These are phyloP conservation scores for Zymoseptoria tritici DNA, from an alignment of 2,329 filamentous ascomycete species.

Conservation along the genomic window DNA sequence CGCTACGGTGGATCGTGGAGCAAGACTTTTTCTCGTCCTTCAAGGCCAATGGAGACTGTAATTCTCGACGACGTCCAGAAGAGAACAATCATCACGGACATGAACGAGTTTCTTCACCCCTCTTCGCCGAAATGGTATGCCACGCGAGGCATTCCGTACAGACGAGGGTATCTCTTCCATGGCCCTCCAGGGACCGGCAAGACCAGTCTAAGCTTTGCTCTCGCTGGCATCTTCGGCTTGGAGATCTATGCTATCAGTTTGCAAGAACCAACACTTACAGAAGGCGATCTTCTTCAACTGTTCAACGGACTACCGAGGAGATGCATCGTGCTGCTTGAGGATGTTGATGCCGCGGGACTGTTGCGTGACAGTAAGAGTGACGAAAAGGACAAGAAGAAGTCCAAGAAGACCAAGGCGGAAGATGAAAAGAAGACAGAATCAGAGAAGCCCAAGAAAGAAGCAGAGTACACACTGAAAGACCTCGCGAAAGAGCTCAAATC, in stretches of 20 bases:
- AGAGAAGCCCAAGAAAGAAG: slow-evolving; percentile 17
- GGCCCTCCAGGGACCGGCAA: slow-evolving; percentile 50
- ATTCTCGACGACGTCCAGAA: slow-evolving; percentile 64
- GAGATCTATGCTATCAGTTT: slow-evolving; percentile 41
- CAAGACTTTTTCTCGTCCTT: slow-evolving; percentile 48
- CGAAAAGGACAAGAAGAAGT: slow-evolving; percentile 17
- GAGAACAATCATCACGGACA: slow-evolving; percentile 57
- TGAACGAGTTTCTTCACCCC: slow-evolving; percentile 71
- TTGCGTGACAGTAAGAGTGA: slow-evolving; percentile 30
- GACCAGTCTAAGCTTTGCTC: slow-evolving; percentile 33
- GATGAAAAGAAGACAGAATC: slow-evolving; percentile 8
- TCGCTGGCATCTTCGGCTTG: slow-evolving; percentile 42
- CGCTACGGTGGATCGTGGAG: slow-evolving; percentile 34
- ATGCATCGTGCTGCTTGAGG: slow-evolving; percentile 42
- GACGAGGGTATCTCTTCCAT: slow-evolving; percentile 73
- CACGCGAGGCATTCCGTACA: slow-evolving; percentile 76
- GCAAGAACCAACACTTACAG: slow-evolving; percentile 64
- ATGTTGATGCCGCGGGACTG: slow-evolving; percentile 43
- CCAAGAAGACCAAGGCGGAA: slow-evolving; percentile 9
- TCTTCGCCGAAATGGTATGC: slow-evolving; percentile 71
- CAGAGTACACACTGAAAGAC: slow-evolving; percentile 25
- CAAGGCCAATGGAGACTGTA: slow-evolving; percentile 66
- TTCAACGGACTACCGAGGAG: slow-evolving; percentile 38
- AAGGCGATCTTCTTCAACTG: slow-evolving; percentile 49
- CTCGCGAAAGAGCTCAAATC: slow-evolving; percentile 23